A percentile compares a stretch with the other conserved stretches of the same genome.
phyloP scores from a whole-genome alignment of 2,329 filamentous ascomycete genomes.

The Colletotrichum endophyticum region DNA sequence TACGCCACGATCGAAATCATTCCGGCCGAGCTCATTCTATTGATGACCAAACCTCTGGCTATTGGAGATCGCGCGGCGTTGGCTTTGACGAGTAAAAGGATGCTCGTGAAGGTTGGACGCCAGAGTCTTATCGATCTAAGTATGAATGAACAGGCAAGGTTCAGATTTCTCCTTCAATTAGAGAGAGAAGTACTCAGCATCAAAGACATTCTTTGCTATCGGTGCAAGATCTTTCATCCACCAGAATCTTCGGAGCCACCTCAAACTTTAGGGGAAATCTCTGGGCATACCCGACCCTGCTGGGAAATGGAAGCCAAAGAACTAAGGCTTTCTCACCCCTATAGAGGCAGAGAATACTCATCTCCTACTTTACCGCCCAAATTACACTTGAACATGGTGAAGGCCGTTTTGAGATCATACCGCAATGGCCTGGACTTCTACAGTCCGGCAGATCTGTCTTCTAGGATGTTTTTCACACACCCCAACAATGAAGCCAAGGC shows the following conservation, averaged over 20 bases:
- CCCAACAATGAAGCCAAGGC: rapidly evolving
- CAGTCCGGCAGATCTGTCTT: background rate
- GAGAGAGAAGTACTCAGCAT: rapidly evolving
- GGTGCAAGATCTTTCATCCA: background rate
- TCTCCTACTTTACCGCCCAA: background rate
- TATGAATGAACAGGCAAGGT: too few relatives aligned
- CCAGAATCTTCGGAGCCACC: background rate
- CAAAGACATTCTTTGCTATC: rapidly evolving
- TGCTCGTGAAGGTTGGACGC: background rate
- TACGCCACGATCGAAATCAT: background rate
- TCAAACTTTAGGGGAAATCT: too few relatives aligned
- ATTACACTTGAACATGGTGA: background rate
- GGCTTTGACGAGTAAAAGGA: background rate
- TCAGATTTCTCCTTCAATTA: background rate
- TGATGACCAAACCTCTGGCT: rapidly evolving
- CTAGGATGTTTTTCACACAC: rapidly evolving
- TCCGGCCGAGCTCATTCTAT: background rate
- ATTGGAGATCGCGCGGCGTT: rapidly evolving
- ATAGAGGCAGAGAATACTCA: background rate
- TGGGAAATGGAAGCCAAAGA: background rate
- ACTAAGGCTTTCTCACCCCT: too few relatives aligned
- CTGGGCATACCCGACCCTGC: background rate
- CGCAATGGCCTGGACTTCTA: rapidly evolving
- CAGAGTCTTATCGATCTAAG: too few relatives aligned
- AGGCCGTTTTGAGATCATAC: rapidly evolving